Evolutionary conservation across 352 stramenopile genomes (phyloP).

Genomic region (Phytophthora megakarya): DNA sequence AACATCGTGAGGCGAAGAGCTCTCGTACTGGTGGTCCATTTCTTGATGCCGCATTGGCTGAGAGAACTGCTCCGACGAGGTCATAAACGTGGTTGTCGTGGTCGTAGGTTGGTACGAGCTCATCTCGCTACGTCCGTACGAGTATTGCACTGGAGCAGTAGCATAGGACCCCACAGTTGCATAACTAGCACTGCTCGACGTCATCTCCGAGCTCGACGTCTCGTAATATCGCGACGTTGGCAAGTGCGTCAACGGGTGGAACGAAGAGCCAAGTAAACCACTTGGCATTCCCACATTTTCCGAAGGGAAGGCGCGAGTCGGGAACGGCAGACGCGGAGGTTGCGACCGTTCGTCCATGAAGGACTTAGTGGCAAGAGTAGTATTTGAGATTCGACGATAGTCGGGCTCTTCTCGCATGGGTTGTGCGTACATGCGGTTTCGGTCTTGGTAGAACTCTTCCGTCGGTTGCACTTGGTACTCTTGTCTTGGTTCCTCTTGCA

Average conservation of each 20-base stretch:
- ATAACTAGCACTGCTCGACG: slow-evolving; percentile 28
- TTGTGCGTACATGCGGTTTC: slow-evolving; percentile 32
- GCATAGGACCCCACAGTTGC: slow-evolving; percentile 18
- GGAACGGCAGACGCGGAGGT: slow-evolving; percentile 53
- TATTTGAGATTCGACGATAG: slow-evolving; percentile 15
- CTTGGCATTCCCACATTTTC: slow-evolving; percentile 40
- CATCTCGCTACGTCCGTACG: slow-evolving; percentile 44
- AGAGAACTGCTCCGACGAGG: slow-evolving; percentile 34
- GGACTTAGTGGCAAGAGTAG: slow-evolving; percentile 23
- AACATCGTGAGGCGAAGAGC: slow-evolving; percentile 38
- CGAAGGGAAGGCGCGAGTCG: slow-evolving; percentile 62
- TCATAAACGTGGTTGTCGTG: slow-evolving; percentile 34
- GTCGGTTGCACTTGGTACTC: too few relatives aligned
- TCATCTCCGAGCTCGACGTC: slow-evolving; percentile 18
- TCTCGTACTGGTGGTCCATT: slow-evolving; percentile 40
- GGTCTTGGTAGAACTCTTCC: slow-evolving; percentile 41
- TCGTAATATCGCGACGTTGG: slow-evolving; percentile 45
- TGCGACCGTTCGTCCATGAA: slow-evolving; percentile 44
- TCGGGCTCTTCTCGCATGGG: slow-evolving; percentile 41
- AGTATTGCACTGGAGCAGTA: slow-evolving; percentile 31
- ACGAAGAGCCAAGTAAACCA: slow-evolving; percentile 43
- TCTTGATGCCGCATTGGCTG: slow-evolving; percentile 39
- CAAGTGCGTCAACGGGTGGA: slow-evolving; percentile 38
- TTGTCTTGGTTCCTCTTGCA: too few relatives aligned
- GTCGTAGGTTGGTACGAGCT: slow-evolving; percentile 39